These are phyloP conservation scores for Dothistroma septosporum DNA, from an alignment of 2,329 filamentous ascomycete species.

Conservation along the genomic window DNA sequence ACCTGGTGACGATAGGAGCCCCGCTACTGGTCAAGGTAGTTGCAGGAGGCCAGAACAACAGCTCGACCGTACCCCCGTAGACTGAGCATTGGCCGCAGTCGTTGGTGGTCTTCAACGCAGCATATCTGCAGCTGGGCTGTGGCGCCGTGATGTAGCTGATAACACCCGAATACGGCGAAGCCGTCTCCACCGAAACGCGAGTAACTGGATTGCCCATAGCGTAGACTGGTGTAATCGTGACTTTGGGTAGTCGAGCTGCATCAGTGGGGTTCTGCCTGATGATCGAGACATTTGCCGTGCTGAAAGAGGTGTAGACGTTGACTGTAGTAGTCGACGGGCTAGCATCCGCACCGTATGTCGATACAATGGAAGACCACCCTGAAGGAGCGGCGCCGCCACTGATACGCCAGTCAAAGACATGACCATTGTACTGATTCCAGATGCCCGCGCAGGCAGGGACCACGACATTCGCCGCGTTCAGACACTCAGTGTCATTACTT, in stretches of 20 bases:
- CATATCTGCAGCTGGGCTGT: constrained; percentile 10
- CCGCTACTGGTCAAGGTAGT: background rate
- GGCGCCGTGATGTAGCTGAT: constrained; percentile 5
- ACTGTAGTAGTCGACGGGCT: background rate
- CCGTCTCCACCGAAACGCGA: background rate
- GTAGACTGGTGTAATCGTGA: constrained; percentile 17
- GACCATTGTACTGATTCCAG: constrained; percentile 2
- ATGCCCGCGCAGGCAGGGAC: constrained; percentile 2
- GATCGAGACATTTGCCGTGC: constrained; percentile 8
- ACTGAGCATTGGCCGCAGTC: constrained; percentile 17
- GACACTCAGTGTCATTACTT: constrained; percentile 7
- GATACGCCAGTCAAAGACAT: background rate
- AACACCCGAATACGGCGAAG: background rate
- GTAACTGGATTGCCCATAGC: constrained; percentile 8
- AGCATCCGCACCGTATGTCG: constrained; percentile 1
- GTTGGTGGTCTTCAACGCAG: background rate
- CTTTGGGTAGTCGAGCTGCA: background rate
- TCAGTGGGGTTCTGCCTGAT: background rate
- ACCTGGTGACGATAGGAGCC: background rate
- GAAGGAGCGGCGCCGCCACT: background rate
- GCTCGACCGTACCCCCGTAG: constrained; percentile 17
- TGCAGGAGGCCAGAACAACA: constrained; percentile 19
- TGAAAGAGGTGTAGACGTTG: constrained; percentile 13
- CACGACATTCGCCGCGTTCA: background rate
- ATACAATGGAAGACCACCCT: constrained; percentile 7